phyloP scores from a whole-genome alignment of 2,329 filamentous ascomycete species.

The Colletotrichum aenigma region DNA sequence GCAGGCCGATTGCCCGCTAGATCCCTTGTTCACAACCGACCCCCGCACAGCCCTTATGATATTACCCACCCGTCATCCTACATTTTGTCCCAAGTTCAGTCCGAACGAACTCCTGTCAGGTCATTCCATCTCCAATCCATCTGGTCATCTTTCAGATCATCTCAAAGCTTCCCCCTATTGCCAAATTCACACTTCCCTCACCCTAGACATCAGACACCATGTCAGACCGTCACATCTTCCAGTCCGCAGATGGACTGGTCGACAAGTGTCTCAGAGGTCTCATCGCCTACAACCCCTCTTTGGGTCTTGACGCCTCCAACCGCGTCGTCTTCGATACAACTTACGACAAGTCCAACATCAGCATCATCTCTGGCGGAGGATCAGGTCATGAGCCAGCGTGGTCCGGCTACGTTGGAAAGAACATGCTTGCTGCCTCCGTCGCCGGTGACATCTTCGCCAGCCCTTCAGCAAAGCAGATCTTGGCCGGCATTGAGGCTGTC shows the following conservation, averaged over 20 bases:
- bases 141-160: neutral
- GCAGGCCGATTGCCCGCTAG: neutral
- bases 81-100: neutral
- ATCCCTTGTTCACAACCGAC: neutral
- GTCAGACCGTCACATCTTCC: conserved; percentile 59
- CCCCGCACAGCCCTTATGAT: conserved; percentile 10
- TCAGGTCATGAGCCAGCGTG: conserved; percentile 67
- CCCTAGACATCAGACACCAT: conserved; percentile 32
- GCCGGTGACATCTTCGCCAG: conserved; percentile 68
- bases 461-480: conserved; percentile 66
- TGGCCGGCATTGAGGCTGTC: conserved; percentile 60
- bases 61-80: neutral
- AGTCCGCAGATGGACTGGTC: conserved; percentile 57
- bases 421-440: conserved; percentile 65
- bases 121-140: neutral
- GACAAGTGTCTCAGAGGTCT: conserved; percentile 55
- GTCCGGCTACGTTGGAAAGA: conserved; percentile 66
- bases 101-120: neutral
- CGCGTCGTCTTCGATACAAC: conserved; percentile 55
- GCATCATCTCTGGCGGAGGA: conserved; percentile 59
- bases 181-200: neutral
- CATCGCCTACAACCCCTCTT: conserved; percentile 56
- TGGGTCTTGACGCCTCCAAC: conserved; percentile 54
- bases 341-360: conserved; percentile 48
- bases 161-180: neutral